A percentile compares a stretch with the other conserved stretches of the same genome.
Conservation (phyloP, 805 yeast genomes). For the Yamadazyma insecticola region DNA sequence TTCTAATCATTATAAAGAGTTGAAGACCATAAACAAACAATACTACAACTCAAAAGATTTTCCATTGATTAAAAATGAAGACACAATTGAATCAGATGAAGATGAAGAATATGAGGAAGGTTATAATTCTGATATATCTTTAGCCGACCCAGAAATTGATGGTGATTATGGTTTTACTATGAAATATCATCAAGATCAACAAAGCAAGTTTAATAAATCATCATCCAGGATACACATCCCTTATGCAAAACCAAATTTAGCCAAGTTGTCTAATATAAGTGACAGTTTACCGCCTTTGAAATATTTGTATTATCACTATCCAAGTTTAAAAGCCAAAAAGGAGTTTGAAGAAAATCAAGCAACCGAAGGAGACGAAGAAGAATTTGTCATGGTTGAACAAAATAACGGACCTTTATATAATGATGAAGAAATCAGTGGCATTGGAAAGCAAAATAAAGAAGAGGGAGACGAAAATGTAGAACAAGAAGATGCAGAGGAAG, state of each 20-base stretch:
- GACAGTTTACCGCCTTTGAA: conserved; percentile 24
- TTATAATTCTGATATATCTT: conserved; percentile 43
- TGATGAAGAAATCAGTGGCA: too few species aligned
- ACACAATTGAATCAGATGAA: conserved; percentile 2
- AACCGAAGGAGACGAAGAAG: conserved; percentile 7
- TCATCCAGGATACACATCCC: conserved; percentile 51
- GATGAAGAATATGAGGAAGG: conserved; percentile 26
- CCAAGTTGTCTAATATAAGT: conserved; percentile 32
- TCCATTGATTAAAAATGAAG: conserved; percentile 21
- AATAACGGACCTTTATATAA: too few species aligned
- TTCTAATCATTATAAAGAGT: conserved; percentile 16
- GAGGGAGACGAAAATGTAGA: not conserved
- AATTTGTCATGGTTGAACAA: conserved; percentile 16
- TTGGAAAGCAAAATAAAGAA: too few species aligned
- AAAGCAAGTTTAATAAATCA: conserved; percentile 16
- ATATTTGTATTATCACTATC: conserved; percentile 28
- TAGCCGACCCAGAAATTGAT: conserved; percentile 49
- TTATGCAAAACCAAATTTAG: conserved; percentile 36
- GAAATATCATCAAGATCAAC: conserved; percentile 21
- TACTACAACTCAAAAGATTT: conserved; percentile 27
- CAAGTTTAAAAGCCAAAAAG: conserved; percentile 11
- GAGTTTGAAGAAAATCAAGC: not conserved
- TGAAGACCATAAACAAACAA: conserved; percentile 14
- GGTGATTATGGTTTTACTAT: conserved; percentile 48
- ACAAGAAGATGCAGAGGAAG: conserved; percentile 1